Conservation (phyloP, 225 moss, liverwort and hornwort genomes). For the Climacium dendroides region DNA sequence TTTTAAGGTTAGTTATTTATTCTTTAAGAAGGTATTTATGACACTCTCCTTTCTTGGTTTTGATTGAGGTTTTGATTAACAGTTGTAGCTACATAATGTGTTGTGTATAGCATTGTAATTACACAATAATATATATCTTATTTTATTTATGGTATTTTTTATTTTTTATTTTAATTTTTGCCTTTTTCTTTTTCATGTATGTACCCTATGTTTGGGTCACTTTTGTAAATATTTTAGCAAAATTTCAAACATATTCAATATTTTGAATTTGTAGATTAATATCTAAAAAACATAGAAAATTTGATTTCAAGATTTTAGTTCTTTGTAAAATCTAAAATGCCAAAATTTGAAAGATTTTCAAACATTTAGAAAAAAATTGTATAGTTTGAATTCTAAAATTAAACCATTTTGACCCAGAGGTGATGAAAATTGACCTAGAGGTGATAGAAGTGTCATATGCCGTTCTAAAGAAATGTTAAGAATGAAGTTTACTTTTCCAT, state of each 20-base stretch:
- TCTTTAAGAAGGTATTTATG: background rate
- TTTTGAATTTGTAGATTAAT: background rate
- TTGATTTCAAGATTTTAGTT: background rate
- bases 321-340: background rate
- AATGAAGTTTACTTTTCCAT: no score
- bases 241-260: background rate
- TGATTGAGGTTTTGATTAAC: background rate
- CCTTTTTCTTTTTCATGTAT: background rate
- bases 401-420: fast-evolving
- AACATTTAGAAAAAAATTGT: background rate
- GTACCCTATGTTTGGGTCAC: fast-evolving
- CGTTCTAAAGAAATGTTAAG: no score
- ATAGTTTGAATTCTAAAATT: background rate
- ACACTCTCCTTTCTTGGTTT: background rate
- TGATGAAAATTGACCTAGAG: background rate
- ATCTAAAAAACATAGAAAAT: background rate
- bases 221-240: background rate
- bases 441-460: fast-evolving
- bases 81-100: fast-evolving
- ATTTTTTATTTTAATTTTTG: background rate
- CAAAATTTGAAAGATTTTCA: no score
- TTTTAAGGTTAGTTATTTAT: background rate
- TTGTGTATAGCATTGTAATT: no score
- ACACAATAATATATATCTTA: background rate
- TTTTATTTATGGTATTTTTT: background rate